A percentile compares a stretch with the other conserved stretches of the same genome.
phyloP scores from a whole-genome alignment of 164 flowering plant genomes.

The Piper betle region DNA sequence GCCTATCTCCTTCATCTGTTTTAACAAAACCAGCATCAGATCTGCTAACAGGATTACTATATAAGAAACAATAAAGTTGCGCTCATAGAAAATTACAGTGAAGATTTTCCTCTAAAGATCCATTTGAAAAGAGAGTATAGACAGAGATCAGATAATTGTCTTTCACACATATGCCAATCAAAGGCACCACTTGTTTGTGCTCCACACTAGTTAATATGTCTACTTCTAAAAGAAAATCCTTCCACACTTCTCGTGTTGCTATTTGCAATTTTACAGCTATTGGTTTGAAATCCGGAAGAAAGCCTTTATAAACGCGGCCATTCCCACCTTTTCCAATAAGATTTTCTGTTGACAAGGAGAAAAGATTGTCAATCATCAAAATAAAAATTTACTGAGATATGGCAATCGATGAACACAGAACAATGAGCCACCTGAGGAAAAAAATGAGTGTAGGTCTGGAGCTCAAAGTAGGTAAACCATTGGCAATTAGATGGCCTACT shows the following conservation, averaged over 20 bases:
- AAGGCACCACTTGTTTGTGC: constrained; percentile 46
- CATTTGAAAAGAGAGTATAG: constrained; percentile 49
- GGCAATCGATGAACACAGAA: not conserved
- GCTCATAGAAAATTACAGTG: constrained; percentile 32
- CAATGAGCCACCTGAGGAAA: constrained; percentile 47
- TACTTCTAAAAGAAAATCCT: constrained; percentile 54
- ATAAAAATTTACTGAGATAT: not conserved
- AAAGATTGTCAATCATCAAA: not conserved
- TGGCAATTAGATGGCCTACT: constrained; percentile 27
- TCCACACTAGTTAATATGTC: constrained; percentile 54
- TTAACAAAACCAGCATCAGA: not conserved
- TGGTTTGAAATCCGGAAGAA: constrained; percentile 48
- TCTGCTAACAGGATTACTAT: not conserved
- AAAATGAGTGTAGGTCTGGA: constrained; percentile 36
- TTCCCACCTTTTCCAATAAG: constrained; percentile 84
- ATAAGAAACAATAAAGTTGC: not conserved
- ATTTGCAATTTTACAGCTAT: constrained; percentile 64
- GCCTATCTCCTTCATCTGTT: constrained; percentile 21
- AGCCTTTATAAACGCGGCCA: constrained; percentile 66
- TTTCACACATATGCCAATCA: constrained; percentile 56
- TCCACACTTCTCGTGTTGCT: constrained; percentile 53
- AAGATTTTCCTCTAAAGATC: constrained; percentile 69
- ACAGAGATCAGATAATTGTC: constrained; percentile 58
- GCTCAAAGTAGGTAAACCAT: constrained; percentile 43
- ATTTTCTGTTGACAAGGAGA: constrained; percentile 32